These are phyloP conservation scores for Talaromyces sp. DNA, from an alignment of 2,329 filamentous ascomycete genomes.

Conservation along the genomic window DNA sequence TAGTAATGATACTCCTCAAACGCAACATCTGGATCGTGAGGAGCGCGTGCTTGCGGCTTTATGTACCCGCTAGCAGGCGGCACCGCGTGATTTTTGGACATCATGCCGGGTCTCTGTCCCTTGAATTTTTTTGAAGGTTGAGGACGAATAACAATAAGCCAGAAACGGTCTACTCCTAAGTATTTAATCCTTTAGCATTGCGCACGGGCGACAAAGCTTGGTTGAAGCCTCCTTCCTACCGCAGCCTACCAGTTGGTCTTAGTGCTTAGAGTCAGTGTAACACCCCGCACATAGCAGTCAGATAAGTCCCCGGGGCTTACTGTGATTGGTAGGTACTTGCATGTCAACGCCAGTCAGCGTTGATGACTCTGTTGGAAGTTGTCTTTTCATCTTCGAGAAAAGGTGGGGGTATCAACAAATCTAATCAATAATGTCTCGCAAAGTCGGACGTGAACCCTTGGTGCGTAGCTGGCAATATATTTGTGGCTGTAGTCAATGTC, in stretches of 20 bases:
- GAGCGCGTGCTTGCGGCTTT: slow-evolving; percentile 11
- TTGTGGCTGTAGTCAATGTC: too few species aligned
- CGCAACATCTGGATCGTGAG: slow-evolving; percentile 23
- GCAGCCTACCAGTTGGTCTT: not conserved
- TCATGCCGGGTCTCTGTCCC: not conserved
- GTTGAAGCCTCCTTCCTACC: not conserved
- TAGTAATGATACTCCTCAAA: slow-evolving; percentile 35
- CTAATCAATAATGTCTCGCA: too few species aligned
- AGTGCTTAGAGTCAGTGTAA: not conserved
- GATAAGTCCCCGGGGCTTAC: not conserved
- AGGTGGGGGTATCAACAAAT: too few species aligned
- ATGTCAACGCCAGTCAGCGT: not conserved
- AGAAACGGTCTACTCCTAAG: not conserved
- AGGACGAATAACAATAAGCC: not conserved
- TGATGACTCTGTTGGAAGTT: not conserved
- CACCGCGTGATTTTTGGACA: not conserved
- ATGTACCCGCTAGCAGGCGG: not conserved
- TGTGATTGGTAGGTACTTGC: not conserved
- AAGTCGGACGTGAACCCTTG: too few species aligned
- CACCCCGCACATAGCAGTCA: not conserved
- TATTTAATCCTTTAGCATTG: too few species aligned
- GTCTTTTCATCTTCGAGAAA: too few species aligned
- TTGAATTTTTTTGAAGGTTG: not conserved
- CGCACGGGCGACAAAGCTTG: too few species aligned
- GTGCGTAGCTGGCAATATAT: too few species aligned